phyloP scores from a whole-genome alignment of 345 rosid genomes.

The Aurinia saxatilis region DNA sequence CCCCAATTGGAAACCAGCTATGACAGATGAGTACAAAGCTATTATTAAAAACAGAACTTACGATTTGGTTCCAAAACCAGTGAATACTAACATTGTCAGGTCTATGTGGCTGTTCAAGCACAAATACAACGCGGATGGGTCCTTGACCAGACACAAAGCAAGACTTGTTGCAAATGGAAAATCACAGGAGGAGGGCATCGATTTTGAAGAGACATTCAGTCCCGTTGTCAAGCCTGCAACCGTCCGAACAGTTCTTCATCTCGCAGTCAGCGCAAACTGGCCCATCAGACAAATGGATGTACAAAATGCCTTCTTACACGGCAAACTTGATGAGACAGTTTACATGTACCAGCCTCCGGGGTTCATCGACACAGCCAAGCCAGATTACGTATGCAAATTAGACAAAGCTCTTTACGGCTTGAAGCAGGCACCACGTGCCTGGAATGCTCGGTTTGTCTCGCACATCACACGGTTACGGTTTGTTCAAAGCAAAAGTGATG shows the following conservation, averaged over 20 bases:
- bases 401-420: background rate
- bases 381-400: background rate
- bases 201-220: too few species aligned
- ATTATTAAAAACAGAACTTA: too few species aligned
- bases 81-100: too few species aligned
- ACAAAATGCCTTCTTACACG: background rate
- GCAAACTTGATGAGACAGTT: background rate
- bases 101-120: too few species aligned
- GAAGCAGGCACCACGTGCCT: background rate
- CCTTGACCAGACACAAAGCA: too few species aligned
- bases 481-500: background rate
- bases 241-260: background rate
- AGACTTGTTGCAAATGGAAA: too few species aligned
- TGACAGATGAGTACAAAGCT: too few species aligned
- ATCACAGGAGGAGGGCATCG: too few species aligned
- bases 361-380: background rate
- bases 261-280: background rate
- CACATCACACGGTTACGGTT: background rate
- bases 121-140: too few species aligned
- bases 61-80: too few species aligned
- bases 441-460: background rate
- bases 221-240: background rate
- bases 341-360: background rate
- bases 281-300: background rate
- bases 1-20: too few species aligned